These are phyloP conservation scores for Lipomyces orientalis DNA, from an alignment of 805 yeast genomes.

Conservation along the genomic window DNA sequence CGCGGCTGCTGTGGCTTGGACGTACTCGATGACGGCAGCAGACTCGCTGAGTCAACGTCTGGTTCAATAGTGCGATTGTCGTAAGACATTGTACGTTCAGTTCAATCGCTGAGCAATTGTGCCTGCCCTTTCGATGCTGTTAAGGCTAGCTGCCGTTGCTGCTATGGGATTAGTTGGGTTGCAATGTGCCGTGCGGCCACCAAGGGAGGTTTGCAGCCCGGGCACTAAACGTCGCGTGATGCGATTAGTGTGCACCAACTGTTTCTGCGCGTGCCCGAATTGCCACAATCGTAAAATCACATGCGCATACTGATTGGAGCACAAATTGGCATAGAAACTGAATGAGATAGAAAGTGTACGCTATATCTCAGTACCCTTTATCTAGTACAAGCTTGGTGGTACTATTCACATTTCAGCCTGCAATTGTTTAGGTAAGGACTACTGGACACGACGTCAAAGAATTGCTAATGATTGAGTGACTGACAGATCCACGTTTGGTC, in stretches of 20 bases:
- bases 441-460: background rate
- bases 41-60: constrained; percentile 17
- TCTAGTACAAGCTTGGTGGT: too few relatives aligned
- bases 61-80: constrained; percentile 28
- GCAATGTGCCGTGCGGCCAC: background rate
- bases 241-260: background rate
- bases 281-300: background rate
- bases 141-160: background rate
- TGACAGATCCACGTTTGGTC: background rate
- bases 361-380: too few relatives aligned
- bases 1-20: background rate
- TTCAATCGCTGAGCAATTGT: background rate
- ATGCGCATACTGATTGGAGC: background rate
- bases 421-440: too few relatives aligned
- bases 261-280: background rate
- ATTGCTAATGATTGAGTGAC: background rate
- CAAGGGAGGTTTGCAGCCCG: background rate
- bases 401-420: too few relatives aligned
- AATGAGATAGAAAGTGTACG: background rate
- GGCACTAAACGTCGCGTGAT: background rate
- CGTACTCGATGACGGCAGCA: constrained; percentile 4
- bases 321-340: background rate
- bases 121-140: background rate
- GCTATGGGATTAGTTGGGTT: background rate
- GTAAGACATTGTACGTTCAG: constrained; percentile 14